A percentile compares a stretch with the other conserved stretches of the same genome.
phyloP scores from a whole-genome alignment of 495 filamentous ascomycete genomes.

The Penicillium pulvis region DNA sequence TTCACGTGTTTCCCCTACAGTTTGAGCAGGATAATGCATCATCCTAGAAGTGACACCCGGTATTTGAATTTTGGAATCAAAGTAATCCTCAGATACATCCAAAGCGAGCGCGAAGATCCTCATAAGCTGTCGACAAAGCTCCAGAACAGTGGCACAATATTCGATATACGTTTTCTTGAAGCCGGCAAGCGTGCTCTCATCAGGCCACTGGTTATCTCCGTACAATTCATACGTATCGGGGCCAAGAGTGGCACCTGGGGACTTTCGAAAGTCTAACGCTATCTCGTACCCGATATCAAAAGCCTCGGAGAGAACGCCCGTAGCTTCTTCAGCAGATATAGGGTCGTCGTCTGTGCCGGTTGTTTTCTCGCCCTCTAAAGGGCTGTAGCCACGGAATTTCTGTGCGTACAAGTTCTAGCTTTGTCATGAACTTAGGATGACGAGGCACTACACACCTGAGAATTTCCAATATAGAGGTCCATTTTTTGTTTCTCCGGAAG shows the following conservation, averaged over 20 bases:
- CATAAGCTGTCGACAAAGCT: slow-evolving; percentile 37
- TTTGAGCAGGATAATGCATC: slow-evolving; percentile 47
- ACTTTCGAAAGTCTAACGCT: slow-evolving; percentile 30
- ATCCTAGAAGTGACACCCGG: slow-evolving; percentile 47
- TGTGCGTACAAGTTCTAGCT: background rate
- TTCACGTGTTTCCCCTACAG: slow-evolving; percentile 36
- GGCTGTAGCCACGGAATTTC: slow-evolving; percentile 42
- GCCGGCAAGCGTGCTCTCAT: slow-evolving; percentile 21
- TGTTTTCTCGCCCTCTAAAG: slow-evolving; percentile 29
- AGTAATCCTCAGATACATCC: slow-evolving; percentile 42
- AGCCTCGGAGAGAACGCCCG: slow-evolving; percentile 37
- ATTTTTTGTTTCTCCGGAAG: slow-evolving; percentile 52
- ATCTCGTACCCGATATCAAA: slow-evolving; percentile 47
- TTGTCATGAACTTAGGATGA: background rate
- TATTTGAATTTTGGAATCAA: slow-evolving; percentile 42
- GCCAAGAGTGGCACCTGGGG: slow-evolving; percentile 16
- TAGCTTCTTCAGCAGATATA: slow-evolving; percentile 15
- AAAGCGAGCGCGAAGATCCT: slow-evolving; percentile 50
- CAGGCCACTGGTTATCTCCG: slow-evolving; percentile 34
- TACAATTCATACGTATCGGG: slow-evolving; percentile 25
- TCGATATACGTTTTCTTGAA: slow-evolving; percentile 20
- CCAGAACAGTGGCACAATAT: slow-evolving; percentile 34
- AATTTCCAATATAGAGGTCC: slow-evolving; percentile 40
- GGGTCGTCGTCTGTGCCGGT: slow-evolving; percentile 24
- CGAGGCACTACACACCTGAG: slow-evolving; percentile 16